These are phyloP conservation scores for Hepatocystis sp. DNA, from an alignment of 169 alveolate species.

Conservation along the genomic window DNA sequence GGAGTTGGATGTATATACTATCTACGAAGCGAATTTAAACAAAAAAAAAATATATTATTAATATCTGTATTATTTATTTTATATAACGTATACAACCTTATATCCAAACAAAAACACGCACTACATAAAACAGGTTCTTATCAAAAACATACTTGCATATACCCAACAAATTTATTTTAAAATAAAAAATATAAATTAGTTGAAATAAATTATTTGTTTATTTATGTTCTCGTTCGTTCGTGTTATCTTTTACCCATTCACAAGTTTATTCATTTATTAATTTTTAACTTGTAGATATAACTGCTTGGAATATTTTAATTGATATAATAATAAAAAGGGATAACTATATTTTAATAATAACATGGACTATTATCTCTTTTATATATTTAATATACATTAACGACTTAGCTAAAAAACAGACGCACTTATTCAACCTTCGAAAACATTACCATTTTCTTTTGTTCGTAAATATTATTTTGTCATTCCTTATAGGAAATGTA, in stretches of 20 bases:
- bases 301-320: background rate
- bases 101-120: constrained; percentile 5
- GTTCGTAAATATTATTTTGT: constrained; percentile 9
- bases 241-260: constrained; percentile 7
- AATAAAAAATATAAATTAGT: no score
- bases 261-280: no score
- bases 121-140: background rate
- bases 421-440: constrained; percentile 9
- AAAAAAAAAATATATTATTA: constrained; percentile 7
- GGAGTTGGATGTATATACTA: constrained; percentile 18
- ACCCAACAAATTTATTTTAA: no score
- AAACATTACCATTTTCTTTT: constrained; percentile 59
- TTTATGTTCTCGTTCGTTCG: background rate
- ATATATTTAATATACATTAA: constrained; percentile 21
- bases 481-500: constrained; percentile 15
- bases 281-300: constrained; percentile 8
- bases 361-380: constrained; percentile 13
- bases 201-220: background rate
- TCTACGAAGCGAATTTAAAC: background rate
- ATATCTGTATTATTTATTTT: constrained; percentile 4
- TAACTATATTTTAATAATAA: constrained; percentile 5
- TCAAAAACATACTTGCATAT: background rate
- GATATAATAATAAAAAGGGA: background rate
- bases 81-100: constrained; percentile 17
- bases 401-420: constrained; percentile 1